Evolutionary conservation across 257 asterid species (phyloP), one percentile per base, ranked within the genome.

Genomic region (Petunia secreta): DNA sequence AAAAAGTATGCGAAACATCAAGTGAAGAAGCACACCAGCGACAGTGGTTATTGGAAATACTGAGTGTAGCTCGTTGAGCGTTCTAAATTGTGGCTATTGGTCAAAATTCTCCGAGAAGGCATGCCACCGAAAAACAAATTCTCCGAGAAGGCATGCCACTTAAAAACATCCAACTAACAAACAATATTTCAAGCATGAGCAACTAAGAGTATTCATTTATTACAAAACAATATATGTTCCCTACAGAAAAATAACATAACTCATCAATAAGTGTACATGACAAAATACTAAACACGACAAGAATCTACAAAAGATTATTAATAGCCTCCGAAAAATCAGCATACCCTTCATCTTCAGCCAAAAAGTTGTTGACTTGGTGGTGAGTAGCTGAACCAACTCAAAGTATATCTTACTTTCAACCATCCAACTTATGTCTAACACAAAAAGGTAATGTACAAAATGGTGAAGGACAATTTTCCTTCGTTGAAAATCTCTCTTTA

Each of bases 381-480:
- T 79, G 62, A 46, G 43, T 63, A 66, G 74, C 39, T 34, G 80
- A 54, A 75, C 69, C 53, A 78, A 77, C 44, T 75, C 67, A 66
- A 60, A 80, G 58, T 60, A 60, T 59, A 84, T 69, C 57, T 25
- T 40, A 14, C 53, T 82, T 38, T 63, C 38, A 59, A 59, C 50
- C 52, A 66, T 66, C 50, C 34, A 66, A 10, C 38, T 16, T 16
- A 25, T 59, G 34, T 37, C 10, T 65, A 37, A 37, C 79, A 53
- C 79, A 75, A 40, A 77, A 52, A 37, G 10, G 79, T 25, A 39
- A 60, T 77, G 81, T 62, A 78, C 75, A 59, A 78, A 63, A 44
- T 63, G 74, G 74, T 67, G 63, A 11, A 36, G 40, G 44, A 71
- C 77, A 73, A 48, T 48, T 43, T 10, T 11, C 50, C 9, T 54